Base-by-base conservation (phyloP, 2,329 filamentous ascomycete genomes). In the Diaporthe ilicicola region DNA sequence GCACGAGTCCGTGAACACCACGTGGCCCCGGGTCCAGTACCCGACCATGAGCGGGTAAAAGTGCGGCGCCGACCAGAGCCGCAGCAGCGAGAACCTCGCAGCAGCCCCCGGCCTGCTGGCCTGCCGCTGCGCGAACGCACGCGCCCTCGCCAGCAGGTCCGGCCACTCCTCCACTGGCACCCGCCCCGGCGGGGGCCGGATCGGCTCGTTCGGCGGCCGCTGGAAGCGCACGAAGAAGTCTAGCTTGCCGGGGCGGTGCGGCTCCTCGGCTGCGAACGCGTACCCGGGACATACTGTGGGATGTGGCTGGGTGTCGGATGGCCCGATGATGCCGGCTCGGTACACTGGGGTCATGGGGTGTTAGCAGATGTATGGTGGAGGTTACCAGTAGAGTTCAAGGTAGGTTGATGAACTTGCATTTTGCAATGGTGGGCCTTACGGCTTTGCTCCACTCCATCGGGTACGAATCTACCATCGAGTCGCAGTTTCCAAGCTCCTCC, bases 11-110 rank as follows among this genome's bases (percentile, higher is more conserved):
- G 79, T 73, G 76, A 87, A 87, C 3, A 80, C 72, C 15, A 78
- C 78, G 19, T 74, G 70, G 7, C 75, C 64, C 12, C 82, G 78
- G 55, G 80, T 82, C 22, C 82, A 74, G 15, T 73, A 68, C 12
- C 81, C 80, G 24, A 86, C 75, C 83, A 84, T 85, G 19, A 85
- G 78, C 8, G 85, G 84, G 74, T 83, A 87, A 77, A 86, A 87
- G 74, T 85, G 82, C 7, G 84, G 81, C 2, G 84, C 81, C 10
- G 81, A 83, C 84, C 84, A 87, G 55, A 86, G 72, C 7, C 82
- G 78, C 1, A 87, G 78, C 17, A 85, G 71, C 0, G 84, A 80
- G 75, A 87, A 87, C 7, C 77, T 76, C 17, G 82, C 81, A 6
- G 71, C 76, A 74, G 9, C 32, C 32, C 32, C 32, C 32, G 32